Evolutionary conservation across 2,329 filamentous ascomycete species (phyloP).

Genomic region (Akanthomyces muscarius): DNA sequence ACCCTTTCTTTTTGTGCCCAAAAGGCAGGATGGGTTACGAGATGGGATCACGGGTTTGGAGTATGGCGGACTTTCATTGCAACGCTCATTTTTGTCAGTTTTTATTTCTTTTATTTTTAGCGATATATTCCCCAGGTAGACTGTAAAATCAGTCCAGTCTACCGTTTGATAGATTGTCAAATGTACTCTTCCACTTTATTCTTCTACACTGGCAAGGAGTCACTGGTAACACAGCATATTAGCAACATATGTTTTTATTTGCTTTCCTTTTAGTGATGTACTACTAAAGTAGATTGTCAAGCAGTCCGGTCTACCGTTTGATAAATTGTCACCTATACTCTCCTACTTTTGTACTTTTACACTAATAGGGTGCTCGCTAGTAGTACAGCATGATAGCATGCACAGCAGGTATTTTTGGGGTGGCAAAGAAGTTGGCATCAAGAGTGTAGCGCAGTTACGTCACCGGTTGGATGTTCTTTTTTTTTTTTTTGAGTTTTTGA

Average conservation of each 20-base stretch:
- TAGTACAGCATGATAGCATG: no score
- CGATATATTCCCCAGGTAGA: background rate
- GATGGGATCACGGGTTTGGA: background rate
- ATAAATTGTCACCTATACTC: no score
- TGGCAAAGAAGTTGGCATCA: background rate
- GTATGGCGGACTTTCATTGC: background rate
- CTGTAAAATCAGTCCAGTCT: background rate
- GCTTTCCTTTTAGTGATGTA: no score
- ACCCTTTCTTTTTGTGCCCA: background rate
- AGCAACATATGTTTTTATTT: background rate
- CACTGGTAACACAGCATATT: background rate
- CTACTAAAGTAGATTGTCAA: no score
- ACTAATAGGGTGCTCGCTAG: no score
- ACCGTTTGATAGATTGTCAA: background rate
- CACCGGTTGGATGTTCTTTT: background rate
- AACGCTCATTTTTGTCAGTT: background rate
- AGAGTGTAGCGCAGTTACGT: background rate
- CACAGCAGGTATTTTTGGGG: background rate
- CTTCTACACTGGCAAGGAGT: background rate
- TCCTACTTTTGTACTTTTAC: no score
- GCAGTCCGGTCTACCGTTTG: no score
- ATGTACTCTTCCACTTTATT: background rate
- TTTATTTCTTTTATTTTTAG: background rate
- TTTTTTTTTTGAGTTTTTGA: background rate
- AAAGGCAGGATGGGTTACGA: background rate